Evolutionary conservation across 2,329 filamentous ascomycete genomes (phyloP), one percentile per base, ranked within the genome.

Genomic region (Aspergillus aculeatinus): DNA sequence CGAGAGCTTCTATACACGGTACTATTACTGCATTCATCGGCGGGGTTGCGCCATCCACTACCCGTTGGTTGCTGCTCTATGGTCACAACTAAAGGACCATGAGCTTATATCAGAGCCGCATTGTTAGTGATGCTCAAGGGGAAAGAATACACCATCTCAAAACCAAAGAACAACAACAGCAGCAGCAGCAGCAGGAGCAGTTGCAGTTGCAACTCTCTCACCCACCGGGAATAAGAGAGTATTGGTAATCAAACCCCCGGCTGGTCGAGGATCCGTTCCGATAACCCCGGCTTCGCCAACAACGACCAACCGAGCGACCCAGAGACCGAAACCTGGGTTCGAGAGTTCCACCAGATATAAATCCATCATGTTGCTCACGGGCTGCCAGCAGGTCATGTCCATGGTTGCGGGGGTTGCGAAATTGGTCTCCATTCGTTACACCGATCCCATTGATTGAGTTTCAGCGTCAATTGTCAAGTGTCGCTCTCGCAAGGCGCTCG

Each of bases 221-320:
- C 9, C 27, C 2, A 35, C 12, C 33, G 33, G 33, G 12, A 16
- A 1, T 12, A n/a, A 44, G 39, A 19, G 44, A 23, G 27, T 29
- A 53, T 55, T 55, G 42, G 42, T 55, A 23, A 55, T 44, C 53
- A 44, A 19, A 23, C 3, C 39, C 39, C 39, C 53, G 53, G 53
- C 44, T 48, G 42, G 27, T 55, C 42, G n/a, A 55, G 53, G 47
- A 55, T 48, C 53, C 53, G 53, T 55, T 44, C 53, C 53, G 53
- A 55, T 44, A 39, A 42, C 31, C 44, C 23, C 35, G 48, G 48
- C 33, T 25, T 29, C 33, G 35, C 14, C 51, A 19, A n/a, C 35
- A 29, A 29, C 11, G 10, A 12, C 33, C 33, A 35, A 35, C 33
- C 33, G 33, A 35, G 33, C 10, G 33, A 35, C 16, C 14, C 14